These are phyloP conservation scores for Parachaetomium inaequale DNA, from an alignment of 495 filamentous ascomycete species.

Conservation along the genomic window DNA sequence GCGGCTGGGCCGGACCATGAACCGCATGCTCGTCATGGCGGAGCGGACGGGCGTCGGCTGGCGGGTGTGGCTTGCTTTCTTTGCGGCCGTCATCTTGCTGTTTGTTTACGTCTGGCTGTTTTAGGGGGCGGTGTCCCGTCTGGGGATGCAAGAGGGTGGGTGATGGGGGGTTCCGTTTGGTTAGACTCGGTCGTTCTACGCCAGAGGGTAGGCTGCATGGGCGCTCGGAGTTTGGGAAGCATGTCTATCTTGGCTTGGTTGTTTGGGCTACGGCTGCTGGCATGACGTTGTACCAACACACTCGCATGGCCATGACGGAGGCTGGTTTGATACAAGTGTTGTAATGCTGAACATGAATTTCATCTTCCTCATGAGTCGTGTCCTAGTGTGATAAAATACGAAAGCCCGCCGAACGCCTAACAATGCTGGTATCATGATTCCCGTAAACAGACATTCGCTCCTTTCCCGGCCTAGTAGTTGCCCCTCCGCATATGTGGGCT, in stretches of 20 bases:
- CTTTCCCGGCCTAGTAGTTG: slow-evolving; percentile 8
- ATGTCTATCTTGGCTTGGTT: slow-evolving; percentile 8
- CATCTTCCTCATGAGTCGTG: not conserved
- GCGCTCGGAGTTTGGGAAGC: slow-evolving; percentile 25
- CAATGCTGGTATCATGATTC: slow-evolving; percentile 20
- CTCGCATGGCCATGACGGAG: slow-evolving; percentile 4
- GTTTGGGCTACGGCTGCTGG: slow-evolving; percentile 7
- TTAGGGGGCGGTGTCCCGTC: slow-evolving; percentile 31
- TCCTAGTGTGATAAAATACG: not conserved
- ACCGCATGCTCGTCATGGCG: slow-evolving; percentile 93
- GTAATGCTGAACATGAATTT: slow-evolving; percentile 17
- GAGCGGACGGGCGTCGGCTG: slow-evolving; percentile 88
- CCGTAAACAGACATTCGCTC: not conserved
- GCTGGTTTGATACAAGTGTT: slow-evolving; percentile 13
- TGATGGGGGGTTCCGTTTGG: too few species aligned
- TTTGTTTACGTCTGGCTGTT: slow-evolving; percentile 94
- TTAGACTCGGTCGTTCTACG: not conserved
- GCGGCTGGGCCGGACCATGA: slow-evolving; percentile 87
- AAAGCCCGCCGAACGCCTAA: slow-evolving; percentile 4
- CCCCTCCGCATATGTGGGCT: slow-evolving; percentile 40
- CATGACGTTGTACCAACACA: slow-evolving; percentile 12
- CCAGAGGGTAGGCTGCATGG: slow-evolving; percentile 18
- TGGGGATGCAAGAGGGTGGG: not conserved
- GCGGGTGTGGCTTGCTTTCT: slow-evolving; percentile 89
- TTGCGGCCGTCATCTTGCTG: slow-evolving; percentile 69